Percentiles rank a stretch among this genome's conserved stretches.
These are phyloP conservation scores for Mucuna pruriens DNA, from an alignment of 306 rosid genomes.

Conservation along the genomic window DNA sequence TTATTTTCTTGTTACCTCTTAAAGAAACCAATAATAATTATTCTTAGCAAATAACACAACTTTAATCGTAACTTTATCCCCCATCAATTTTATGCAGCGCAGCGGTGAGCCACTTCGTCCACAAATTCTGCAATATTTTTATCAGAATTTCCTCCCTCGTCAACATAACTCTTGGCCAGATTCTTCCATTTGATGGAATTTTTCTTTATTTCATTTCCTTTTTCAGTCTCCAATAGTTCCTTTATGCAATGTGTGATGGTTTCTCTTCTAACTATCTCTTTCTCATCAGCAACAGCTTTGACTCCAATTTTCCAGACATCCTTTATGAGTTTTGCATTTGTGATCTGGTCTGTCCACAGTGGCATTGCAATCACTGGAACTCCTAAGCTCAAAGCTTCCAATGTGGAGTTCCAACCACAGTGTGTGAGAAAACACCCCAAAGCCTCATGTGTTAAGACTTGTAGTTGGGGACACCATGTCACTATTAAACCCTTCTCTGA, in stretches of 20 bases:
- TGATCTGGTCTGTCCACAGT: slow-evolving; percentile 34
- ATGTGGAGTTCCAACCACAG: slow-evolving; percentile 40
- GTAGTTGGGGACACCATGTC: slow-evolving; percentile 37
- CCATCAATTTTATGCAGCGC: neutral
- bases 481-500: slow-evolving; percentile 27
- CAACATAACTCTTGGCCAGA: slow-evolving; percentile 25
- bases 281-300: slow-evolving; percentile 33
- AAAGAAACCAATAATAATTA: neutral
- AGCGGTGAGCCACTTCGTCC: neutral
- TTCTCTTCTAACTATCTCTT: slow-evolving; percentile 15
- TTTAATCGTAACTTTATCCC: neutral
- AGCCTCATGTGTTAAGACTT: slow-evolving; percentile 38
- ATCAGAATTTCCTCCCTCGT: slow-evolving; percentile 42
- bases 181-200: slow-evolving; percentile 37
- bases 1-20: neutral
- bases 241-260: slow-evolving; percentile 24
- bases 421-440: slow-evolving; percentile 39
- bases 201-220: slow-evolving; percentile 11
- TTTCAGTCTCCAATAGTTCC: slow-evolving; percentile 31
- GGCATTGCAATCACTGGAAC: slow-evolving; percentile 43
- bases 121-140: slow-evolving; percentile 32
- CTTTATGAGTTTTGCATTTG: slow-evolving; percentile 15
- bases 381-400: slow-evolving; percentile 40
- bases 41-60: neutral
- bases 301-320: slow-evolving; percentile 36